A percentile compares a stretch with the other conserved stretches of the same genome.
These are phyloP conservation scores for Liquidambar formosana DNA, from an alignment of 164 flowering plant species.

Conservation along the genomic window DNA sequence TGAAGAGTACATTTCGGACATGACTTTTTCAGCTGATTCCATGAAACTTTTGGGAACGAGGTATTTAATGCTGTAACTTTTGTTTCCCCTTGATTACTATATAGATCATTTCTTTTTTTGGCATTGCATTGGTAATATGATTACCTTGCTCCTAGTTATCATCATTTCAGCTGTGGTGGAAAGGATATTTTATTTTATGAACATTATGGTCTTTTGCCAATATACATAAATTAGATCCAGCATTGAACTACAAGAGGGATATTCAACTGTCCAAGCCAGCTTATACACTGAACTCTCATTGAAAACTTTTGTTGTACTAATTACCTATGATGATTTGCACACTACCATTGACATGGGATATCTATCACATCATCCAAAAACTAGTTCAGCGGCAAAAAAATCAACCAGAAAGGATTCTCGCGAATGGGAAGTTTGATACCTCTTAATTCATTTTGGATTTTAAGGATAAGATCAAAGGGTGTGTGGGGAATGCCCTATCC, in stretches of 20 bases:
- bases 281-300: background rate
- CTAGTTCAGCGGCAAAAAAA: background rate
- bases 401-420: background rate
- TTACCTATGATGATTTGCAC: background rate
- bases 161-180: background rate
- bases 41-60: slow-evolving; percentile 69
- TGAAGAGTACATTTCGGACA: slow-evolving; percentile 80
- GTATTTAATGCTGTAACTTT: slow-evolving; percentile 28
- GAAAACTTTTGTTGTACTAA: background rate
- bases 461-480: too few species aligned
- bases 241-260: background rate
- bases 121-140: too few species aligned
- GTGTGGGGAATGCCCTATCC: background rate
- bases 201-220: background rate
- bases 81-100: background rate
- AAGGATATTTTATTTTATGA: background rate
- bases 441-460: too few species aligned
- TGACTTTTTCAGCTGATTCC: slow-evolving; percentile 74
- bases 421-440: background rate
- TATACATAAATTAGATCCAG: background rate
- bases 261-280: background rate
- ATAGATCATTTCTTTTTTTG: background rate
- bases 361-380: background rate
- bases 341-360: background rate
- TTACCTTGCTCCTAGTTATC: background rate